Evolutionary conservation across 2,329 filamentous ascomycete species (phyloP).

Genomic region (Penicillium glabrum): DNA sequence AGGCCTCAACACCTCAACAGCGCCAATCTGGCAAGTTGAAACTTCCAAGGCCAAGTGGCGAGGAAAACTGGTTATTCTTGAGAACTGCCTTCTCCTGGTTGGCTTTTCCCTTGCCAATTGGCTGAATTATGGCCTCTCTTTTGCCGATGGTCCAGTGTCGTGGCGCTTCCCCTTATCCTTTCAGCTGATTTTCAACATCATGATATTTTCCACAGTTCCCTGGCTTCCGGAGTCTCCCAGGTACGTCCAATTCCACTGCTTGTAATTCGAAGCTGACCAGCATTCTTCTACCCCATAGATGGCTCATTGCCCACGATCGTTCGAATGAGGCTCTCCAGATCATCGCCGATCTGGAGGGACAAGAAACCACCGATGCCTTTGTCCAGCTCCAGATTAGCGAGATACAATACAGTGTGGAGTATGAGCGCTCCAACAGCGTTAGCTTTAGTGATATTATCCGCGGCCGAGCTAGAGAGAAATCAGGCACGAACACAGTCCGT

Average conservation of each 20-base stretch:
- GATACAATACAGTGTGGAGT: conserved; percentile 50
- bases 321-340: conserved; percentile 43
- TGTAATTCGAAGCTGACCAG: conserved; percentile 23
- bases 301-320: conserved; percentile 20
- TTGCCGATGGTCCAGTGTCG: conserved; percentile 32
- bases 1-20: conserved; percentile 51
- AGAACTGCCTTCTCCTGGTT: conserved; percentile 27
- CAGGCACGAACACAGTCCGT: conserved; percentile 38
- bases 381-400: conserved; percentile 44
- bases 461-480: conserved; percentile 34
- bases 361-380: conserved; percentile 39
- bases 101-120: conserved; percentile 47
- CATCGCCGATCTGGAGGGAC: conserved; percentile 37
- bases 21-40: conserved; percentile 52
- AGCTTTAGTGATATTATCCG: conserved; percentile 52
- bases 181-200: conserved; percentile 31
- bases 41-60: conserved; percentile 43
- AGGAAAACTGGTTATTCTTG: conserved; percentile 28
- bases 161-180: conserved; percentile 34
- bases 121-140: conserved; percentile 45
- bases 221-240: conserved; percentile 40
- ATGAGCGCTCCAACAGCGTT: conserved; percentile 51
- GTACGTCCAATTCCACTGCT: conserved; percentile 5
- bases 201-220: conserved; percentile 25
- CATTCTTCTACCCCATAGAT: neutral